phyloP scores from a whole-genome alignment of 176 grass and related monocot genomes.

The Carex myosuroides region DNA sequence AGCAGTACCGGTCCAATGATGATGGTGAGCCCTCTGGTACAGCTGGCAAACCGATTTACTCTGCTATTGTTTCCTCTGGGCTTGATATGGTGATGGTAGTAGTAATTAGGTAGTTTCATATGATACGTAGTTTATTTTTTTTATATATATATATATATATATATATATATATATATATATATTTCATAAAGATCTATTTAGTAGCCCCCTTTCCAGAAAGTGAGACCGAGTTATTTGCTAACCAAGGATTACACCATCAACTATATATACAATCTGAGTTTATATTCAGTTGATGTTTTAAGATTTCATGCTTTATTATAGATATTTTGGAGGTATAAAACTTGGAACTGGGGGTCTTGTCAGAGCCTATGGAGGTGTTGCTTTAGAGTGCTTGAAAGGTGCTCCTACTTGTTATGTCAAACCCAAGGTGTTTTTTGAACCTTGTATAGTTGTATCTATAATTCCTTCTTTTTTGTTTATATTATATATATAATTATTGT shows the following conservation, averaged over 20 bases:
- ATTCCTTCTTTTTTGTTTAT: conserved; percentile 23
- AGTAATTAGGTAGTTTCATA: conserved; percentile 65
- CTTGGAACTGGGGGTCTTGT: conserved; percentile 81
- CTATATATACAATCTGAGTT: neutral
- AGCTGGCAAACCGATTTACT: conserved; percentile 94
- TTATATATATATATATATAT: no score
- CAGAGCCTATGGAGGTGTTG: conserved; percentile 86
- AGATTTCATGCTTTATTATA: conserved; percentile 1
- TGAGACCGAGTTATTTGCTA: conserved; percentile 49
- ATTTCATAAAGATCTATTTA: conserved; percentile 45
- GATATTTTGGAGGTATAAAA: conserved; percentile 97
- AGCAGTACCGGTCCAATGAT: conserved; percentile 76
- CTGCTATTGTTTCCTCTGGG: conserved; percentile 79
- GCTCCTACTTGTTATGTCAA: conserved; percentile 77
- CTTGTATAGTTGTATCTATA: neutral
- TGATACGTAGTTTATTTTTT: conserved; percentile 18
- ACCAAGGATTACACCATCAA: conserved; percentile 24
- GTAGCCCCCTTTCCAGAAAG: conserved; percentile 52
- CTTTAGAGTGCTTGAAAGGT: conserved; percentile 84
- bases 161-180: no score
- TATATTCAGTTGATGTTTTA: neutral
- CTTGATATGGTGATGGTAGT: conserved; percentile 93
- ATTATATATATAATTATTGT: conserved; percentile 1
- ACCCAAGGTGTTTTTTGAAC: conserved; percentile 53
- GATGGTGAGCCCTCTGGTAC: conserved; percentile 90